Base-by-base conservation (phyloP, 257 asterid species). In the Echites panduratus region DNA sequence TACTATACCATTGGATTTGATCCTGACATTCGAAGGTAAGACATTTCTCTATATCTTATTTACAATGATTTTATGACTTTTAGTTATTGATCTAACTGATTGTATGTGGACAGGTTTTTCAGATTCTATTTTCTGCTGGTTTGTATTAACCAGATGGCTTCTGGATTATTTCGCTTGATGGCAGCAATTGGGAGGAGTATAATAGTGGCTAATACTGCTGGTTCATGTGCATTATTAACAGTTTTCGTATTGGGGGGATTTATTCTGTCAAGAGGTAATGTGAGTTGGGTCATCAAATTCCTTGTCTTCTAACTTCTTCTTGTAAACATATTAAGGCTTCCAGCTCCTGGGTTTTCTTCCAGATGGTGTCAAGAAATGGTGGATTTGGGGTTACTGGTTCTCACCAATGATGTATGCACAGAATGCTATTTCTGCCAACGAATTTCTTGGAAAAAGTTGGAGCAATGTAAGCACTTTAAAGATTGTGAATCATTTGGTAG, bases 311-410 rank as follows among this genome's bases (percentile, higher is more conserved):
- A 26, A 4, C 22, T 47, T 63, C 22, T 52, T 32, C 64, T 22
- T 65, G 58, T 19, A 9, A 0, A 27, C n/a, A 32, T n/a, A n/a
- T 9, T 45, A n/a, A 19, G 14, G 44, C 47, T 32, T 65, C 54
- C 11, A 22, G 38, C n/a, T 59, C 29, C 9, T 26, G 27, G 27
- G n/a, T 32, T 41, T 27, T 45, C 29, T 17, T 10, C 26, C 75
- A 75, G 77, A 72, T 68, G 63, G 63, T 73, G 53, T 75, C 47
- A 68, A 59, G 24, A 79, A 80, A 78, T 93, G 97, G 98, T 91
- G 97, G 96, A 89, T 91, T 49, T 93, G 98, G 98, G 97, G 97
- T 81, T 93, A 89, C 84, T 93, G 97, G 97, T 38, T 85, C 75
- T 93, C 97, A 53, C 98, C 98, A 7, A 80, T 93, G 91, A 93